A percentile compares a stretch with the other conserved stretches of the same genome.
phyloP scores from a whole-genome alignment of 306 rosid genomes.

The Cucurbita moschata region DNA sequence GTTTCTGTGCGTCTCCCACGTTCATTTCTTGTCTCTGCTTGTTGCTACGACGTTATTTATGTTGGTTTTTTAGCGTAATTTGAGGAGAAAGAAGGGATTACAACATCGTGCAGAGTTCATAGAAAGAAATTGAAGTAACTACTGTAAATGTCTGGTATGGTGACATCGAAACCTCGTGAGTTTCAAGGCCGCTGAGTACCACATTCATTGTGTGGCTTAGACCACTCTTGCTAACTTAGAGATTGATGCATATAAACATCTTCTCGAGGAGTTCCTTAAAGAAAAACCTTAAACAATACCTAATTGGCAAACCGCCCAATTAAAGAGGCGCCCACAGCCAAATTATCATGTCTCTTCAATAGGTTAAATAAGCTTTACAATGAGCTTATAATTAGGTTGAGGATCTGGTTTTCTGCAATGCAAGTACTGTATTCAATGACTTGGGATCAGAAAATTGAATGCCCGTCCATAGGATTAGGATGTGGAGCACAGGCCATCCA shows the following conservation, averaged over 20 bases:
- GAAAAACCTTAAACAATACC: not conserved
- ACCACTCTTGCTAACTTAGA: not conserved
- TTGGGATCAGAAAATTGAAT: not conserved
- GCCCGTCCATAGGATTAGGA: not conserved
- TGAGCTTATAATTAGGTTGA: not conserved
- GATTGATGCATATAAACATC: not conserved
- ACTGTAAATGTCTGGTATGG: not conserved
- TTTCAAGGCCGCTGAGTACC: not conserved
- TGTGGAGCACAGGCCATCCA: not conserved
- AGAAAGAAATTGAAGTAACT: not conserved
- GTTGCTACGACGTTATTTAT: not conserved
- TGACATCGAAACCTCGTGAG: not conserved
- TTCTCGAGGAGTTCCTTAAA: too few relatives aligned
- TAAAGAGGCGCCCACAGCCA: not conserved
- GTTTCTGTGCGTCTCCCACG: not conserved
- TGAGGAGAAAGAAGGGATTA: not conserved
- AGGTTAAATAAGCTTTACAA: not conserved
- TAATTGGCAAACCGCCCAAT: not conserved
- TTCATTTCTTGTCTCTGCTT: not conserved
- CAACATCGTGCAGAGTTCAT: not conserved
- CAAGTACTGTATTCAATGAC: not conserved
- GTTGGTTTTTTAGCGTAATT: not conserved
- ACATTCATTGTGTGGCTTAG: not conserved
- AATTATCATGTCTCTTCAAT: not conserved
- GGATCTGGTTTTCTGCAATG: not conserved